Evolutionary conservation across 192 early-diverging fungal species (phyloP).

Genomic region (Entomortierella beljakovae): DNA sequence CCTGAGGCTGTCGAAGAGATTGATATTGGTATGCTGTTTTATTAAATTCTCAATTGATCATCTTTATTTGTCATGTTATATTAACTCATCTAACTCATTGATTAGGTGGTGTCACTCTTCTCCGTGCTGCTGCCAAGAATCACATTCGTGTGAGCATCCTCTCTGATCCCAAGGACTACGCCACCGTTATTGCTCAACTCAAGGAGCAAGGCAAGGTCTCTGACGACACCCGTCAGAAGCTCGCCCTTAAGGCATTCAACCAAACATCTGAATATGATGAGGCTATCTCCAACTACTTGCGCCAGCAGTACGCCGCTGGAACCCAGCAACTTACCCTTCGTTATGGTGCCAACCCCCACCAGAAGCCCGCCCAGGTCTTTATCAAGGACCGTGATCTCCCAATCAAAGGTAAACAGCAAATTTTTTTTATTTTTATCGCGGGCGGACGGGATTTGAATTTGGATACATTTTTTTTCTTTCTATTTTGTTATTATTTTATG

Average conservation of each 20-base stretch:
- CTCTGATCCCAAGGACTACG: slow-evolving; percentile 94
- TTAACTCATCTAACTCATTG: neutral
- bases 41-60: neutral
- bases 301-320: slow-evolving; percentile 87
- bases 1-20: slow-evolving; percentile 97
- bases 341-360: slow-evolving; percentile 99
- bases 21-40: slow-evolving; percentile 82
- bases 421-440: neutral
- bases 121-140: slow-evolving; percentile 99
- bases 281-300: slow-evolving; percentile 96
- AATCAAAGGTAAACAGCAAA: slow-evolving; percentile 65
- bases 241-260: slow-evolving; percentile 93
- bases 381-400: slow-evolving; percentile 84
- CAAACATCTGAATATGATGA: slow-evolving; percentile 97
- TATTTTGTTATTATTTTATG: slow-evolving; percentile 5
- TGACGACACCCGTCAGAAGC: slow-evolving; percentile 76
- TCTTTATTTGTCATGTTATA: neutral
- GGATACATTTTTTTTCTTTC: slow-evolving; percentile 6
- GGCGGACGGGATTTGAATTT: slow-evolving; percentile 38
- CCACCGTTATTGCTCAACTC: slow-evolving; percentile 81
- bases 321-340: slow-evolving; percentile 85
- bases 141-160: slow-evolving; percentile 94
- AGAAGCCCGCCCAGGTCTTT: slow-evolving; percentile 96
- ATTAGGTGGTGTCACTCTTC: slow-evolving; percentile 93
- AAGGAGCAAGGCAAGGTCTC: slow-evolving; percentile 66